A percentile compares a stretch with the other conserved stretches of the same genome.
phyloP scores from a whole-genome alignment of 179 eudicot genomes.

The Beta corolliflora region DNA sequence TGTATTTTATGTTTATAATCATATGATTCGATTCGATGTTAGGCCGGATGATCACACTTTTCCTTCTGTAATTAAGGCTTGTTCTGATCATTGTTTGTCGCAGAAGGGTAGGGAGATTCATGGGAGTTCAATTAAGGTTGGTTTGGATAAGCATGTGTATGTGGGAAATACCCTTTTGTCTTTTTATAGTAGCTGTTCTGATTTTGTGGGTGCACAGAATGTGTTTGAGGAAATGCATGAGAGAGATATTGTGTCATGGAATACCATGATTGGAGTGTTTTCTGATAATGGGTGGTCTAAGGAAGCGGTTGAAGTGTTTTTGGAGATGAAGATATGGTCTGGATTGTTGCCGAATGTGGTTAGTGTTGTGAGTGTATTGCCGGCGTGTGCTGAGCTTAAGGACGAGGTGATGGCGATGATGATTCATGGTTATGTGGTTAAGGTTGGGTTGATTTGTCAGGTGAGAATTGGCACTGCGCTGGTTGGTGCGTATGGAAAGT shows the following conservation, averaged over 20 bases:
- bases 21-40: constrained; percentile 40
- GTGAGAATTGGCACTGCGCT: constrained; percentile 54
- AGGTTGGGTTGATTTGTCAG: constrained; percentile 50
- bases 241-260: constrained; percentile 72
- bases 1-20: constrained; percentile 41
- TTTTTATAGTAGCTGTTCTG: constrained; percentile 51
- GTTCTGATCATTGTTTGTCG: constrained; percentile 40
- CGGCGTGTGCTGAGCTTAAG: constrained; percentile 51
- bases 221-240: constrained; percentile 72
- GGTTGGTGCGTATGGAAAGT: constrained; percentile 75
- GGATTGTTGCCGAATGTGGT: constrained; percentile 44
- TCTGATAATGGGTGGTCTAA: constrained; percentile 29
- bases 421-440: constrained; percentile 59
- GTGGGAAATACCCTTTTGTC: constrained; percentile 66
- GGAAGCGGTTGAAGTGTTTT: constrained; percentile 42
- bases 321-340: constrained; percentile 39
- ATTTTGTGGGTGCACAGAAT: constrained; percentile 32
- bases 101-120: constrained; percentile 68
- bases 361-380: constrained; percentile 59
- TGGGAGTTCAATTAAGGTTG: constrained; percentile 53
- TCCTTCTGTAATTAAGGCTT: constrained; percentile 65
- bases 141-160: constrained; percentile 51
- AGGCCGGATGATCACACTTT: constrained; percentile 69
- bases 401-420: constrained; percentile 39
- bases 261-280: constrained; percentile 52